Evolutionary conservation across 257 asterid genomes (phyloP).

Genomic region (Nicotiana knightiana): DNA sequence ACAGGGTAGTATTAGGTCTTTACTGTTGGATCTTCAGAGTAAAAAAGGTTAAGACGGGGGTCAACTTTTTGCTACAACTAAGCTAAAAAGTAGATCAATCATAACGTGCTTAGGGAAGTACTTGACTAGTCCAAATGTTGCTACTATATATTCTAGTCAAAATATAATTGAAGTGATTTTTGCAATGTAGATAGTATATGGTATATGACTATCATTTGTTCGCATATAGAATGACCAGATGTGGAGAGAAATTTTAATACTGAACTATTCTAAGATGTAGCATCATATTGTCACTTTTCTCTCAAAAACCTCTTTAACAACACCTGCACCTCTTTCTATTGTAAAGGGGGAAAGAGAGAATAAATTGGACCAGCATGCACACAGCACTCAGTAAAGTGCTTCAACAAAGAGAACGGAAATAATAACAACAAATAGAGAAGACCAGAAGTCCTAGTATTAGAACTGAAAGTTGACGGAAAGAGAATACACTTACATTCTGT

Average conservation of each 20-base stretch:
- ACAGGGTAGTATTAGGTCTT: neutral
- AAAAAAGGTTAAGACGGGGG: neutral
- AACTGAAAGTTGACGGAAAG: constrained; percentile 10
- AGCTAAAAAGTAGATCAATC: neutral
- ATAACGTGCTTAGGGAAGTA: neutral
- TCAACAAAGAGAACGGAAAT: neutral
- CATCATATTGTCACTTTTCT: neutral
- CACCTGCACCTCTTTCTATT: neutral
- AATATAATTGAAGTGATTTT: neutral
- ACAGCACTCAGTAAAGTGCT: neutral
- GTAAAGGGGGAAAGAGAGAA: neutral
- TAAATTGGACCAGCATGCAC: neutral
- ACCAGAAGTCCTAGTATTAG: neutral
- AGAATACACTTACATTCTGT: constrained; percentile 72
- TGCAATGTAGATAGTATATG: neutral
- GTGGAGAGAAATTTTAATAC: neutral
- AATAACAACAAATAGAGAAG: neutral
- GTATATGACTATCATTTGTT: neutral
- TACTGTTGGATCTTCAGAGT: neutral
- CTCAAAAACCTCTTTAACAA: neutral
- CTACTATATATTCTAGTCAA: neutral
- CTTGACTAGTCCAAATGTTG: neutral
- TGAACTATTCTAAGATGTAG: neutral
- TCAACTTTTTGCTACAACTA: neutral
- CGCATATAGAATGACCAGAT: neutral